Base-by-base conservation (phyloP, 257 asterid species). In the Thymus mandschuricus region DNA sequence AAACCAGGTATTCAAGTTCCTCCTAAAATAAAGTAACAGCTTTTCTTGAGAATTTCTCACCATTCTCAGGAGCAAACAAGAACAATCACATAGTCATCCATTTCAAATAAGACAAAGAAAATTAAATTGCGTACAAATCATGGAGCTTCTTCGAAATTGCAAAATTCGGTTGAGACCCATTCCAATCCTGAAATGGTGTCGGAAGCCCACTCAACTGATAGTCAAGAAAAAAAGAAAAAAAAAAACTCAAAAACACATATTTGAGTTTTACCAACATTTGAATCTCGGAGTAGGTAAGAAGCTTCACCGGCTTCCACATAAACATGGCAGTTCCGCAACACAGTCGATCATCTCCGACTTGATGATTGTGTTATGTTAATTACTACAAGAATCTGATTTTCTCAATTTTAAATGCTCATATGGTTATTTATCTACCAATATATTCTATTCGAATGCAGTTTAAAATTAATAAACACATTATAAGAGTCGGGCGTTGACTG, bases 401-500 rank as follows among this genome's bases (percentile, higher is more conserved):
- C 49, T 10, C 4, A 2, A 48, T 41, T 41, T 43, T 11, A 10
- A n/a, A 38, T 11, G 34, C 9, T 8, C 15, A 59, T 46, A 31
- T 51, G 75, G 10, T 21, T 60, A 35, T 50, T 10, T 21, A 21
- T 60, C 38, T 75, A 44, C 29, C 48, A 38, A 8, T 13, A 38
- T 8, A 15, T 29, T 64, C 21, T n/a, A 28, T 60, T 60, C 45
- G 51, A n/a, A 12, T 38, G 9, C 28, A 2, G 29, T 29, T 21
- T 60, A 6, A 9, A 9, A 27, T 59, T 35, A 12, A 29, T 33
- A 41, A 30, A 15, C 38, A 52, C 27, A 11, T 31, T 4, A 56
- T 7, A 3, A 78, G 73, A 73, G 79, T 78, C 79, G 5, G 29
- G 0, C 0, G 54, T 73, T 73, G 68, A 73, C 27, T 56, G 10